Evolutionary conservation across 257 asterid genomes (phyloP), one percentile per base, ranked within the genome.

Genomic region (Mitragyna speciosa): DNA sequence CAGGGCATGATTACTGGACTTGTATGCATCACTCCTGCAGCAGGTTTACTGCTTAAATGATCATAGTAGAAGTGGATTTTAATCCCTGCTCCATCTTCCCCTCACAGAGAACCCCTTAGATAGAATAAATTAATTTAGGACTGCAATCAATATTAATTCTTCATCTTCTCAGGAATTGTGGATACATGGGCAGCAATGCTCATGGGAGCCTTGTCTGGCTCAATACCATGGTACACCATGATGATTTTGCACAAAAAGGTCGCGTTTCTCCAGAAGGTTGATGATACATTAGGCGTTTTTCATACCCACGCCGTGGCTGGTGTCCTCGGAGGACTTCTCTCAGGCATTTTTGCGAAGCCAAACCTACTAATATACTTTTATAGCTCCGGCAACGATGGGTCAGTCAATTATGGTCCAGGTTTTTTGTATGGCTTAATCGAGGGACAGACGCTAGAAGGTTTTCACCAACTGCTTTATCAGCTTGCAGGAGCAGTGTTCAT

Each of bases 1-100:
- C 96, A 91, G 77, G 96, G 94, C 63, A 89, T 92, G 94, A 92
- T 92, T 31, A 91, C 97, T 12, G 97, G 97, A 73, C 93, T 92
- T 1, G 97, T 92, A 43, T 92, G 97, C 86, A 92, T 92, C 61
- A 91, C 97, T 66, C 97, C 97, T 8, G 96, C 89, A 0, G 96
- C 96, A 49, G 94, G 95, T 71, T 58, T 41, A 51, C 70, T 26
- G 22, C 56, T 17, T 4, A 26, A 59, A n/a, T 2, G 5, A 58
- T 17, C 4, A 41, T 28, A 47, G 4, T 26, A 43, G 20, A 36
- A 36, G 41, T 36, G 41, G 41, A 36, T 1, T 36, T 36, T 36
- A 36, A 36, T 36, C 41, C 41, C 41, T 36, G 4, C 41, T 36
- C 41, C 41, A 36, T 36, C 41, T 36, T 36, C 41, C 41, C 41